Percentiles rank a stretch among this genome's conserved stretches.
Evolutionary conservation across 352 stramenopile species (phyloP).

Genomic region (Blastocystis sp.): DNA sequence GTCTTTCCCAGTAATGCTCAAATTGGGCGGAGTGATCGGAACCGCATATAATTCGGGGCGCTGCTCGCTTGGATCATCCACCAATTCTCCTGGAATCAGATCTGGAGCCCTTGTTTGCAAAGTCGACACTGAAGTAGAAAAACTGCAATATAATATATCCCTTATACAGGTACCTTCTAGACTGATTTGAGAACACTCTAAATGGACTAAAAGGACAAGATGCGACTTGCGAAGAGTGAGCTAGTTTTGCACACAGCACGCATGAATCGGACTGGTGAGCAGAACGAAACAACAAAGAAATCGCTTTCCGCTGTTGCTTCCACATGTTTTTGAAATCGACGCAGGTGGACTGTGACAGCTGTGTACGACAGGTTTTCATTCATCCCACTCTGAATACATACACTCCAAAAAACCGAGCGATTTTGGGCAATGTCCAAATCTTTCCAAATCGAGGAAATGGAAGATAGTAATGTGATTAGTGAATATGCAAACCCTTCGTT

Average conservation of each 20-base stretch:
- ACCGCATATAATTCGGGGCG: constrained; percentile 23
- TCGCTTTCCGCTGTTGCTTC: constrained; percentile 7
- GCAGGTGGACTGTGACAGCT: too few species aligned
- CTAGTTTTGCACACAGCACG: background rate
- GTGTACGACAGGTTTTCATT: background rate
- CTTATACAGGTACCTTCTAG: background rate
- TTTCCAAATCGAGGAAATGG: background rate
- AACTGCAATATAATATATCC: background rate
- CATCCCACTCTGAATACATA: background rate
- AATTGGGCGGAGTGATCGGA: constrained; percentile 39
- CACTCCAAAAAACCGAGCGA: background rate
- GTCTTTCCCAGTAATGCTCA: constrained; percentile 53
- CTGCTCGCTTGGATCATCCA: background rate
- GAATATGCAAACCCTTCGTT: constrained; percentile 56
- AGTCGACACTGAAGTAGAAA: background rate
- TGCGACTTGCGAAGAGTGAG: background rate
- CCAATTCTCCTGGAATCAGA: background rate
- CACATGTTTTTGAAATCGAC: background rate
- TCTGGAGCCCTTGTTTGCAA: background rate
- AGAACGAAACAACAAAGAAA: constrained; percentile 14
- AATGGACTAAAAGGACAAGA: background rate
- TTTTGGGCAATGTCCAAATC: background rate
- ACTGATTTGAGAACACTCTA: background rate
- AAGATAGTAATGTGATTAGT: constrained; percentile 17
- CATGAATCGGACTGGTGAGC: background rate